Conservation (phyloP, 352 stramenopile genomes). For the Globisporangium canariense region DNA sequence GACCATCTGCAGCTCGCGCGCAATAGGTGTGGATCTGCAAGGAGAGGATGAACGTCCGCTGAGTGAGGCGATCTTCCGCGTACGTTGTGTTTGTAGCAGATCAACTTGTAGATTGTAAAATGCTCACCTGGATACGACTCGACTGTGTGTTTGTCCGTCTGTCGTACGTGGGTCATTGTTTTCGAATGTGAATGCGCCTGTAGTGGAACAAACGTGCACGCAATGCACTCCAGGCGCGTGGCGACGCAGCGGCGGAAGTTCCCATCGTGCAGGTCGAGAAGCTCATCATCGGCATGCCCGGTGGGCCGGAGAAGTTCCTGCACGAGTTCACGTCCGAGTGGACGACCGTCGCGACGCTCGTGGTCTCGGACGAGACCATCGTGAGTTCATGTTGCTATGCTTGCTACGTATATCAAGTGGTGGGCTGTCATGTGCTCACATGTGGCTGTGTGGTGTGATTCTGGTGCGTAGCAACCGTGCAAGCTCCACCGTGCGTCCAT, state of each 20-base stretch:
- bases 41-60: slow-evolving; percentile 19
- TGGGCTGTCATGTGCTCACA: neutral
- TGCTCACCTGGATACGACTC: neutral
- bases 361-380: slow-evolving; percentile 46
- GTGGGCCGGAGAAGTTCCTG: slow-evolving; percentile 44
- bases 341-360: slow-evolving; percentile 43
- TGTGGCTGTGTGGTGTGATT: neutral
- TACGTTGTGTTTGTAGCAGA: slow-evolving; percentile 20
- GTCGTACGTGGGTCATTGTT: neutral
- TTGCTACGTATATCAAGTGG: neutral
- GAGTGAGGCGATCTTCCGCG: slow-evolving; percentile 52
- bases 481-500: slow-evolving; percentile 18
- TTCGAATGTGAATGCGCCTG: neutral
- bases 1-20: slow-evolving; percentile 38
- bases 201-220: slow-evolving; percentile 53
- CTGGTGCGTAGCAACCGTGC: slow-evolving; percentile 25
- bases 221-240: slow-evolving; percentile 13
- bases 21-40: slow-evolving; percentile 31
- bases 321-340: slow-evolving; percentile 42
- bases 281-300: slow-evolving; percentile 47
- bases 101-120: neutral
- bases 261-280: slow-evolving; percentile 23
- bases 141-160: too few species aligned
- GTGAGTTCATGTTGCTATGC: slow-evolving; percentile 23
- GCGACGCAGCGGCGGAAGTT: neutral